Conservation (phyloP, 2,329 filamentous ascomycete genomes). For the Aureobasidium sp. region DNA sequence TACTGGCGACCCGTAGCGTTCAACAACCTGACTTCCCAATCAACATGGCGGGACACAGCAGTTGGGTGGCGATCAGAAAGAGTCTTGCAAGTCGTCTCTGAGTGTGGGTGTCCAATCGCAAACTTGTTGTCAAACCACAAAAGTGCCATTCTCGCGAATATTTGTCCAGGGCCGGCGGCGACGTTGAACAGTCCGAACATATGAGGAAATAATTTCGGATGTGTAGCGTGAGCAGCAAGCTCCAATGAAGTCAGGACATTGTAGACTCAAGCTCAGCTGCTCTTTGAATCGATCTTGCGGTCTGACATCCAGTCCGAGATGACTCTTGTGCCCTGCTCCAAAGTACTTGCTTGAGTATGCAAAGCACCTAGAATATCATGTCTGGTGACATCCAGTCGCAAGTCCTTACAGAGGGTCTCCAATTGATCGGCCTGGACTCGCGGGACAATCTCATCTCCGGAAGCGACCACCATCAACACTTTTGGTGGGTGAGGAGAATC, state of each 20-base stretch:
- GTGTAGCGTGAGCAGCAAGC: too few relatives aligned
- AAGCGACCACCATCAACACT: slow-evolving; percentile 64
- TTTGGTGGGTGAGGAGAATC: slow-evolving; percentile 23
- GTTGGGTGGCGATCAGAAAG: too few relatives aligned
- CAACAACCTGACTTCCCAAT: background rate
- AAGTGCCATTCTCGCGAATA: too few relatives aligned
- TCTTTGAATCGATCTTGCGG: background rate
- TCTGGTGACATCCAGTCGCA: slow-evolving; percentile 40
- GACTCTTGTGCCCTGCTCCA: slow-evolving; percentile 45
- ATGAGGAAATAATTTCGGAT: too few relatives aligned
- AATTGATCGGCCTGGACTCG: slow-evolving; percentile 63
- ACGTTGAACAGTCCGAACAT: too few relatives aligned
- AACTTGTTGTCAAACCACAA: too few relatives aligned
- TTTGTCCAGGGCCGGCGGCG: background rate
- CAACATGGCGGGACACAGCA: too few relatives aligned
- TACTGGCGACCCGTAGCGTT: background rate
- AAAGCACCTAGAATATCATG: slow-evolving; percentile 51
- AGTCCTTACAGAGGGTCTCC: slow-evolving; percentile 42
- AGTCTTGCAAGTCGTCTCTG: background rate
- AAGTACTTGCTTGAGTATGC: slow-evolving; percentile 55
- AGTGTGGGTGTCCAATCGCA: too few relatives aligned
- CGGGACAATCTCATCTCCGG: slow-evolving; percentile 64
- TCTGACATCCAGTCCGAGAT: slow-evolving; percentile 34
- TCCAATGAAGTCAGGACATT: too few relatives aligned
- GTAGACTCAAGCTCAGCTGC: background rate